Conservation (phyloP, 129 eudicot genomes). For the Sambucus nigra region DNA sequence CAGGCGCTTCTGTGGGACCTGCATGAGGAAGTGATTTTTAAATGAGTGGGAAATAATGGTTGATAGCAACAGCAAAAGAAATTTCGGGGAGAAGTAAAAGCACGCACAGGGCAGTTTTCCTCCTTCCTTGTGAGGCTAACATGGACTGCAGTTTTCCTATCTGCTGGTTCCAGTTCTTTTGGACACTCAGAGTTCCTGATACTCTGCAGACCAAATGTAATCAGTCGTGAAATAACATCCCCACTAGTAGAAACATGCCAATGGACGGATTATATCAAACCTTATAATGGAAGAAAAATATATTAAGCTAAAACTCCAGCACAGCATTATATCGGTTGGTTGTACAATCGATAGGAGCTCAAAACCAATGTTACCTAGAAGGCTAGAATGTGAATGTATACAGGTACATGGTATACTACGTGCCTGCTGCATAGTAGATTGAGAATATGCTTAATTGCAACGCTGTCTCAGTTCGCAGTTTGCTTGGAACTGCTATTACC, state of each 20-base stretch:
- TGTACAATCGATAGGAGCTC: too few species aligned
- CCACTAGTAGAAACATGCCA: neutral
- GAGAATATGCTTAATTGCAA: too few species aligned
- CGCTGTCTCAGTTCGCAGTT: too few species aligned
- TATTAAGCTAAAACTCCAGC: too few species aligned
- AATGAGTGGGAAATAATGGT: neutral
- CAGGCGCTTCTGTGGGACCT: conserved; percentile 37
- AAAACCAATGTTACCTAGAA: too few species aligned
- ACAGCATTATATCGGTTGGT: too few species aligned
- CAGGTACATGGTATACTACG: too few species aligned
- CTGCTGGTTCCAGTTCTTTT: conserved; percentile 60
- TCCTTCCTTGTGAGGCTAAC: conserved; percentile 57
- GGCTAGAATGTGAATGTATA: too few species aligned
- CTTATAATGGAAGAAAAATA: neutral
- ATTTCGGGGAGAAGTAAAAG: neutral
- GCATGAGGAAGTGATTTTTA: conserved; percentile 1
- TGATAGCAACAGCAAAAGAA: neutral
- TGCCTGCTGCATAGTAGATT: too few species aligned
- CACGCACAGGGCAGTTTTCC: conserved; percentile 60
- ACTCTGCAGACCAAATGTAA: conserved; percentile 41
- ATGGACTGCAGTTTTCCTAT: conserved; percentile 38
- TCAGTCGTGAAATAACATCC: neutral
- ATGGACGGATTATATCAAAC: neutral
- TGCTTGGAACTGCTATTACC: too few species aligned
- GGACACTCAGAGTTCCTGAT: conserved; percentile 74